phyloP scores from a whole-genome alignment of 768 basidiomycete species.

The Kwoniella europaea region DNA sequence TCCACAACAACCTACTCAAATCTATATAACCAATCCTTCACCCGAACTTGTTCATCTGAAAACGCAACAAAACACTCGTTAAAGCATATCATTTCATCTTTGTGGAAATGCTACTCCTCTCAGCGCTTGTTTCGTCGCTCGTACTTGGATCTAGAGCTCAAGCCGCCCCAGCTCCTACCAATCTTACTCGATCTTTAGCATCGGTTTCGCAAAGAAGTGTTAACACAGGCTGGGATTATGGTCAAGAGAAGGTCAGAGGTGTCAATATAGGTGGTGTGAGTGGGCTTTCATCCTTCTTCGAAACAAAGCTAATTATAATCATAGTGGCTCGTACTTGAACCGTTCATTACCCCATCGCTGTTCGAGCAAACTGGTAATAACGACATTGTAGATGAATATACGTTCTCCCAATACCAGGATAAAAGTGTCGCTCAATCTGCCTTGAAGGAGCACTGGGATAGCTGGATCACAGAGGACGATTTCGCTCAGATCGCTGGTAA shows the following conservation, averaged over 20 bases:
- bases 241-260: conserved; percentile 51
- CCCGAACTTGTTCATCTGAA: not conserved
- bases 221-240: conserved; percentile 55
- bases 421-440: conserved; percentile 37
- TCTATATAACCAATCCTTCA: not conserved
- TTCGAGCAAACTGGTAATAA: conserved; percentile 51
- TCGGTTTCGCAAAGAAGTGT: conserved; percentile 30
- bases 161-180: conserved; percentile 13
- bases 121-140: conserved; percentile 12
- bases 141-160: conserved; percentile 1
- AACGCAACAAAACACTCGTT: not conserved
- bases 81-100: not conserved
- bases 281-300: not conserved
- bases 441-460: conserved; percentile 53
- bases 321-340: conserved; percentile 52
- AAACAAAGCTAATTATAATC: too few species aligned
- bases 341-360: conserved; percentile 56
- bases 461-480: conserved; percentile 59
- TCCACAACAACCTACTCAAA: not conserved
- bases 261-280: conserved; percentile 53
- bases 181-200: not conserved
- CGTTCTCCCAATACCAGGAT: conserved; percentile 53
- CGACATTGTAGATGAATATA: conserved; percentile 57
- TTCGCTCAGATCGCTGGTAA: conserved; percentile 54
- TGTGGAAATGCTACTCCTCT: conserved; percentile 20